phyloP scores from a whole-genome alignment of 768 basidiomycete genomes.

The Lactarius pseudohatsudake region DNA sequence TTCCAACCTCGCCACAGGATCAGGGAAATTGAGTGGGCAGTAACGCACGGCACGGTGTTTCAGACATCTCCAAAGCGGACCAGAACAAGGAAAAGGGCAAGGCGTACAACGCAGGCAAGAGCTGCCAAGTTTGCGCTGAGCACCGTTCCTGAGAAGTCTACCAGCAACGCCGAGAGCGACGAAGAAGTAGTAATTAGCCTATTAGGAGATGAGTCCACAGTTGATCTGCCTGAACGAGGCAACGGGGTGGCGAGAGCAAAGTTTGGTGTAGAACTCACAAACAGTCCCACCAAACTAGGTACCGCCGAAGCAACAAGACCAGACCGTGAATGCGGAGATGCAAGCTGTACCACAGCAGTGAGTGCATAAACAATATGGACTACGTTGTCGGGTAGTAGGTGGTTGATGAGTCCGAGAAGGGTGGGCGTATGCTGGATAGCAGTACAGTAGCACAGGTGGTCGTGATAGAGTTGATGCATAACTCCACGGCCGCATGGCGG shows the following conservation, averaged over 20 bases:
- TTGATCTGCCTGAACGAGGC: conserved; percentile 26
- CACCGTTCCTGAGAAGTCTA: conserved; percentile 19
- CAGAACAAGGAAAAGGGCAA: conserved; percentile 38
- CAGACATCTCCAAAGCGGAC: conserved; percentile 57
- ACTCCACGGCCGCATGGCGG: not conserved
- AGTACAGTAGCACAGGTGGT: not conserved
- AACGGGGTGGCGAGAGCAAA: conserved; percentile 16
- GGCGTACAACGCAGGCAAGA: conserved; percentile 15
- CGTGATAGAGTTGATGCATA: not conserved
- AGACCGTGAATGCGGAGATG: conserved; percentile 24
- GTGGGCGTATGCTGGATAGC: not conserved
- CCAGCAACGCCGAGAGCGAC: conserved; percentile 28
- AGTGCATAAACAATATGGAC: conserved; percentile 14
- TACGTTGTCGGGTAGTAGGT: not conserved
- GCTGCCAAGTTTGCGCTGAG: conserved; percentile 23
- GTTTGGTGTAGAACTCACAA: conserved; percentile 26
- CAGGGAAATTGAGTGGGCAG: conserved; percentile 79
- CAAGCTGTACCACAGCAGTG: conserved; percentile 41
- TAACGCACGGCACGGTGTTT: conserved; percentile 60
- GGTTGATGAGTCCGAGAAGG: not conserved
- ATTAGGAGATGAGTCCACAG: conserved; percentile 19
- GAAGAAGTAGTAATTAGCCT: conserved; percentile 28
- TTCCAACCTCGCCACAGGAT: conserved; percentile 49
- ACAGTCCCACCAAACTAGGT: conserved; percentile 27
- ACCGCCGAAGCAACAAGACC: conserved; percentile 1